Evolutionary conservation across 208 protist genomes (phyloP).

Genomic region (Wallacemonas collosoma): DNA sequence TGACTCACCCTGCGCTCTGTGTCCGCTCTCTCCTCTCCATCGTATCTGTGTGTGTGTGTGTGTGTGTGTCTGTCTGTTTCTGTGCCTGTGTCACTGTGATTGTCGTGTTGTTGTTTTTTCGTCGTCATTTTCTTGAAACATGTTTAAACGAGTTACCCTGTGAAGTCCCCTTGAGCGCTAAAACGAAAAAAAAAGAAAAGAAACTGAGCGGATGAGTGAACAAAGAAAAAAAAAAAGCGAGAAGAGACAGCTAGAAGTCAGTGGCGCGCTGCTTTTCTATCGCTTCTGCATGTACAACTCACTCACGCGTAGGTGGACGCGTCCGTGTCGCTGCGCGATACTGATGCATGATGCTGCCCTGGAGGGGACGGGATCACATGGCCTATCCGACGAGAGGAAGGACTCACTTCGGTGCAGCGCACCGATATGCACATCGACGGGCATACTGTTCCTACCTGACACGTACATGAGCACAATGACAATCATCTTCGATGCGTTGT

Average conservation of each 20-base stretch:
- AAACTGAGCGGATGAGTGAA: background rate
- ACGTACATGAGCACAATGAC: background rate
- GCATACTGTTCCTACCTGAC: too few species aligned
- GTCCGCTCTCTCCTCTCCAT: background rate
- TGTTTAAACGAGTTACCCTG: background rate
- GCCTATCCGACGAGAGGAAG: too few species aligned
- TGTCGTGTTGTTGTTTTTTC: conserved; percentile 11
- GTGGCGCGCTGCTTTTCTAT: background rate
- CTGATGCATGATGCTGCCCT: too few species aligned
- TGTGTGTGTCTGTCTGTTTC: conserved; percentile 15
- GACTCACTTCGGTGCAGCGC: too few species aligned
- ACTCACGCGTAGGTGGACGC: background rate
- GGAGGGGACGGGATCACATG: too few species aligned
- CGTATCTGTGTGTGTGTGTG: conserved; percentile 2
- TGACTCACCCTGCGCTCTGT: background rate
- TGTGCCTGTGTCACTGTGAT: background rate
- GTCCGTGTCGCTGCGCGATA: background rate
- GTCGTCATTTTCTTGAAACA: background rate
- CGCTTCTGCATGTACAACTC: background rate
- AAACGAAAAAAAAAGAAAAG: conserved; percentile 12
- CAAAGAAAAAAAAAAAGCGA: background rate
- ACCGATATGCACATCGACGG: too few species aligned
- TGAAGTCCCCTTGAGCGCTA: conserved; percentile 9
- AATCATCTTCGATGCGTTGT: background rate
- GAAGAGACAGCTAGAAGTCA: background rate